Conservation (phyloP, 331 rosid species). For the Acacia pycnantha region DNA sequence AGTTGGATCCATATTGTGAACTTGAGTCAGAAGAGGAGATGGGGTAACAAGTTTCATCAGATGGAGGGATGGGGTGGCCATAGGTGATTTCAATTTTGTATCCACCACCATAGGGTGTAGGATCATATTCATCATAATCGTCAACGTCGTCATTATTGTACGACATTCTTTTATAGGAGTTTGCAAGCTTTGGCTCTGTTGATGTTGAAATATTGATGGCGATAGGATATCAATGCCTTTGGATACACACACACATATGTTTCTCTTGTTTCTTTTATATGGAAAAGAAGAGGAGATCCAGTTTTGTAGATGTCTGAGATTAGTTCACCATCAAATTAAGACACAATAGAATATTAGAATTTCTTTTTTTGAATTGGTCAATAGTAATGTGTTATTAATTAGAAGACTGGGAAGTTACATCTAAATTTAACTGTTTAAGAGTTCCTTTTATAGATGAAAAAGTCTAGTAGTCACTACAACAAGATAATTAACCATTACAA, state of each 20-base stretch:
- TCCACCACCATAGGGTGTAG: constrained; percentile 92
- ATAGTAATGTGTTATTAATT: neutral
- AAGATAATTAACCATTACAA: neutral
- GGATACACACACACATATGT: neutral
- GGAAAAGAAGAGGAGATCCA: neutral
- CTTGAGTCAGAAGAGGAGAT: constrained; percentile 28
- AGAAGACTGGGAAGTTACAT: neutral
- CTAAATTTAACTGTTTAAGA: neutral
- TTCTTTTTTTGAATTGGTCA: neutral
- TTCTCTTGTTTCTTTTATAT: neutral
- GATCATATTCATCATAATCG: constrained; percentile 80
- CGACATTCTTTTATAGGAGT: constrained; percentile 45
- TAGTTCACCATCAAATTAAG: neutral
- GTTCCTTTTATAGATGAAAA: neutral
- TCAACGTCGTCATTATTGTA: constrained; percentile 45
- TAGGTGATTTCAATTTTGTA: constrained; percentile 64
- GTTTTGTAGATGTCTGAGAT: neutral
- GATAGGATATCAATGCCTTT: neutral
- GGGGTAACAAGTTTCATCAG: constrained; percentile 69
- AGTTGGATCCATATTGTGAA: constrained; percentile 15
- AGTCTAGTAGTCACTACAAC: neutral
- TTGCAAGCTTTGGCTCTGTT: neutral
- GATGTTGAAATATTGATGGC: neutral
- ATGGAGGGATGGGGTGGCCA: constrained; percentile 75
- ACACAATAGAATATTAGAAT: neutral